Evolutionary conservation across 2,329 filamentous ascomycete genomes (phyloP), one percentile per base, ranked within the genome.

Genomic region (Aaosphaeria arxii): DNA sequence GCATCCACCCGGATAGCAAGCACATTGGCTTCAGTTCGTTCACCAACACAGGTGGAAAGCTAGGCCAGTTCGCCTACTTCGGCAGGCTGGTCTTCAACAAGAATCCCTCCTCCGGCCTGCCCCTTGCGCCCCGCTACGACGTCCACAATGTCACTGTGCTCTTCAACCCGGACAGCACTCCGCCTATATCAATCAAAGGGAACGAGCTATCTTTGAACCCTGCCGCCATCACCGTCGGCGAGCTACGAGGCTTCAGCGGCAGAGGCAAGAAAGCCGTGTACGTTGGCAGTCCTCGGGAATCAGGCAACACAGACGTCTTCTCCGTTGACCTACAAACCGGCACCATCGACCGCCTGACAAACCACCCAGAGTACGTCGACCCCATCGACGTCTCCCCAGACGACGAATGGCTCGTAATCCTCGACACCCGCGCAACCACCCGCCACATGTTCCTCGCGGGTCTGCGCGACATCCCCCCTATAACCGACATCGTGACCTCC

Each of bases 1-100:
- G 74, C 9, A 47, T 78, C 6, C 74, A 78, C 49, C 74, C 75
- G 0, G 75, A 78, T 35, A 61, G 76, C 35, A 54, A 62, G 0
- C 75, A 77, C 45, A 54, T 78, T 5, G 72, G 69, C 4, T 77
- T 69, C 54, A 77, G 68, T 53, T 69, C 70, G 0, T 72, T 75
- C 45, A 63, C 56, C 7, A 46, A 45, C 5, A 54, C 56, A 7
- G 17, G 17, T 24, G 17, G 17, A 24, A 24, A 24, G 3, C 17
- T 24, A 24, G 54, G 69, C 43, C 61, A 70, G 35, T 51, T 50
- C 9, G 49, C 48, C 1, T 74, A 72, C 56, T 70, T 73, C 43
- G 68, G 64, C 3, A 63, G 71, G 1, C 58, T 78, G 1, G 40
- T 62, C 4, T 77, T 77, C 59, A 76, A 77, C 42, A 46, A 60